phyloP scores from a whole-genome alignment of 1,284 basidiomycete genomes.

The Golubevia pallescens region DNA sequence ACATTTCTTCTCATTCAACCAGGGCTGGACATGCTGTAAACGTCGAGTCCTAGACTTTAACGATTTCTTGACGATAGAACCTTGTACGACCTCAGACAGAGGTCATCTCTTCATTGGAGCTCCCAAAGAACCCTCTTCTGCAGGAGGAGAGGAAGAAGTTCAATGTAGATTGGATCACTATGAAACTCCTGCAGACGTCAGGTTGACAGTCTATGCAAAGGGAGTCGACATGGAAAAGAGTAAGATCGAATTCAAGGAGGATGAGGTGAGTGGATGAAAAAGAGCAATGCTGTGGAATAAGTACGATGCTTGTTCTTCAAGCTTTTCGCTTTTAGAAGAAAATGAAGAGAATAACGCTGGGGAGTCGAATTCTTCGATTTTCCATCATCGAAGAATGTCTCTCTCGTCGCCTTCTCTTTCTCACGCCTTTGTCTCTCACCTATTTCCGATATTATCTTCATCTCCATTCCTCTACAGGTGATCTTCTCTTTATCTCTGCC shows the following conservation, averaged over 20 bases:
- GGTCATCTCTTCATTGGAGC: conserved; percentile 50
- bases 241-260: conserved; percentile 34
- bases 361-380: no score
- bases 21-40: conserved; percentile 59
- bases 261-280: conserved; percentile 23
- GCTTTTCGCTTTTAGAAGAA: no score
- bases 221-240: conserved; percentile 33
- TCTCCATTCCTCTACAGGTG: conserved; percentile 9
- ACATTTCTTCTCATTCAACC: neutral
- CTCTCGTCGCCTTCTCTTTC: neutral
- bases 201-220: conserved; percentile 57
- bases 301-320: no score
- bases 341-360: no score
- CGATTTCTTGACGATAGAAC: conserved; percentile 57
- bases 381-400: no score
- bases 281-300: no score
- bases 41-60: conserved; percentile 57
- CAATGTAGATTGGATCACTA: conserved; percentile 59
- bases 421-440: neutral
- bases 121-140: conserved; percentile 10
- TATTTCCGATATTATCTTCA: neutral
- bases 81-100: conserved; percentile 37
- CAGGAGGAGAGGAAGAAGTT: conserved; percentile 24
- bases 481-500: conserved; percentile 40
- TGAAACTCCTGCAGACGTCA: conserved; percentile 55